Conservation (phyloP, 1,284 basidiomycete genomes). For the Cutaneotrichosporon spelunceum region DNA sequence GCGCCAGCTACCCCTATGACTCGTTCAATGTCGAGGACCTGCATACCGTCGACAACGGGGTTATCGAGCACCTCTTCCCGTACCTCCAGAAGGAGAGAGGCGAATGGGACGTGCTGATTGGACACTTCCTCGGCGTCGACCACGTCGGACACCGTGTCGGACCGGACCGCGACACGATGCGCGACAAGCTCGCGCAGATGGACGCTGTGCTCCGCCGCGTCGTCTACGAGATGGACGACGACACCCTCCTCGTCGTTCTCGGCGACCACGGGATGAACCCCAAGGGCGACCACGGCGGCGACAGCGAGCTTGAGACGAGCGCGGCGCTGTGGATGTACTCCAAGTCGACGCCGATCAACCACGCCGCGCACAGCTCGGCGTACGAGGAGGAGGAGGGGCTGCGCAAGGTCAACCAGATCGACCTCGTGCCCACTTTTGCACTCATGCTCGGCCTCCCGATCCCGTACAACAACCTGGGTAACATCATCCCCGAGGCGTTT, state of each 20-base stretch:
- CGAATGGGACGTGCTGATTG: slow-evolving; percentile 80
- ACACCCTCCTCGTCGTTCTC: slow-evolving; percentile 84
- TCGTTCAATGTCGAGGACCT: slow-evolving; percentile 99
- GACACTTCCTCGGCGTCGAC: slow-evolving; percentile 95
- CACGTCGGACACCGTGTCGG: slow-evolving; percentile 94
- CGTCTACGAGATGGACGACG: slow-evolving; percentile 64
- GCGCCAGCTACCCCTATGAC: slow-evolving; percentile 77
- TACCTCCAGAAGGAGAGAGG: slow-evolving; percentile 61
- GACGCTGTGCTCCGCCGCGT: slow-evolving; percentile 70
- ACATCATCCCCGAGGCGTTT: slow-evolving; percentile 87
- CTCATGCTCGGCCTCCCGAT: slow-evolving; percentile 90
- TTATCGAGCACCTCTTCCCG: slow-evolving; percentile 76
- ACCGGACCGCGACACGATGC: slow-evolving; percentile 82
- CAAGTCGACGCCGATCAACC: slow-evolving; percentile 55
- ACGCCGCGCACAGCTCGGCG: slow-evolving; percentile 47
- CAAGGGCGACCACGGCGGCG: slow-evolving; percentile 93
- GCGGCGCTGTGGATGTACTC: slow-evolving; percentile 90
- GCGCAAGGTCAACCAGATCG: slow-evolving; percentile 85
- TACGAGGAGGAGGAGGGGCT: slow-evolving; percentile 64
- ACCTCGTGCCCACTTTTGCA: slow-evolving; percentile 83
- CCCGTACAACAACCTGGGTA: slow-evolving; percentile 92
- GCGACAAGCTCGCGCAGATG: slow-evolving; percentile 80
- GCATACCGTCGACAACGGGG: slow-evolving; percentile 90
- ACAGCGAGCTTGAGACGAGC: slow-evolving; percentile 79
- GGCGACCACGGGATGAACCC: slow-evolving; percentile 98